Conservation (phyloP, 805 yeast species). For the Cyberlindnera petersonii region DNA sequence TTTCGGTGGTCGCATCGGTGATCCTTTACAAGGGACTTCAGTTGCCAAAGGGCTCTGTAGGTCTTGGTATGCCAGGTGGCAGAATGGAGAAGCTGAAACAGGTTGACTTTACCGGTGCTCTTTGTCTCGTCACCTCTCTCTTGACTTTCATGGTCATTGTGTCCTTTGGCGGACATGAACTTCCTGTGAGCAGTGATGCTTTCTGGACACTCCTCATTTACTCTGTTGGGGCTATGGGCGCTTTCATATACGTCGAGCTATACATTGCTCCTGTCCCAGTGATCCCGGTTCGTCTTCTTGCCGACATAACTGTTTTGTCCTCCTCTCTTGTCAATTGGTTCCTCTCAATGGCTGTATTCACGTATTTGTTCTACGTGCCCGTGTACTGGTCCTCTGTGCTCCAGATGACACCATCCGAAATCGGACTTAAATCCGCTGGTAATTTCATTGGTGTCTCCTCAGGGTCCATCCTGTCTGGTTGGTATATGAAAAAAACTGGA, state of each 20-base stretch:
- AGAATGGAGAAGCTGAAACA: slow-evolving; percentile 44
- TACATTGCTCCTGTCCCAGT: slow-evolving; percentile 52
- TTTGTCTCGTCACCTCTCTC: slow-evolving; percentile 53
- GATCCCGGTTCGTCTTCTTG: slow-evolving; percentile 53
- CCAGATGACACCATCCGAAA: slow-evolving; percentile 48
- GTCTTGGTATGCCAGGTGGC: slow-evolving; percentile 46
- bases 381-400: slow-evolving; percentile 56
- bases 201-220: slow-evolving; percentile 34
- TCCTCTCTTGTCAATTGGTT: slow-evolving; percentile 65
- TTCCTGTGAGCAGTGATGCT: slow-evolving; percentile 42
- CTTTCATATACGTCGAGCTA: slow-evolving; percentile 44
- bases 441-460: slow-evolving; percentile 64
- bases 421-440: slow-evolving; percentile 51
- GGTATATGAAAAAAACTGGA: slow-evolving; percentile 65
- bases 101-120: slow-evolving; percentile 66
- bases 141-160: slow-evolving; percentile 59
- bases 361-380: slow-evolving; percentile 68
- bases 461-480: slow-evolving; percentile 67
- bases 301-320: slow-evolving; percentile 55
- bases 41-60: slow-evolving; percentile 48
- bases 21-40: slow-evolving; percentile 36
- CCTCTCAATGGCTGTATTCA: slow-evolving; percentile 61
- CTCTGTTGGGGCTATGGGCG: slow-evolving; percentile 31
- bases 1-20: slow-evolving; percentile 39
- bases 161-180: slow-evolving; percentile 58